phyloP scores from a whole-genome alignment of 2,329 filamentous ascomycete species.

The Albophoma yamanashiensis region DNA sequence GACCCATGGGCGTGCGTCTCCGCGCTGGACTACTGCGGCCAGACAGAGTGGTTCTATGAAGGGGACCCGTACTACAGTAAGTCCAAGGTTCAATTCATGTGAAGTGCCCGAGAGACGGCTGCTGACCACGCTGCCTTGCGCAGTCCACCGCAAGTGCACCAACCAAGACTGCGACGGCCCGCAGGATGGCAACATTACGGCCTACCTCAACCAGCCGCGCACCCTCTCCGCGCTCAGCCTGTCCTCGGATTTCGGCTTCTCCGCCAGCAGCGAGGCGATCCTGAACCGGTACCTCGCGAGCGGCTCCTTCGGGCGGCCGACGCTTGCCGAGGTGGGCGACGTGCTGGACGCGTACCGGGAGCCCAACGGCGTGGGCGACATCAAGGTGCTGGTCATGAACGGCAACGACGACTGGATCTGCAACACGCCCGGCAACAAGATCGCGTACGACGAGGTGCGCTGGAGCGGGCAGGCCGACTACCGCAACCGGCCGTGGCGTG shows the following conservation, averaged over 20 bases:
- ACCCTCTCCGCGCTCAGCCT: not conserved
- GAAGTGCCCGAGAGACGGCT: not conserved
- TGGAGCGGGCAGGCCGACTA: constrained; percentile 33
- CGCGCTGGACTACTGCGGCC: not conserved
- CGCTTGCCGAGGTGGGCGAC: not conserved
- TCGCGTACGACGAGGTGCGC: constrained; percentile 26
- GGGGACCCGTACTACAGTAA: not conserved
- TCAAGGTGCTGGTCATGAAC: constrained; percentile 1
- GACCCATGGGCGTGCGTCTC: not conserved
- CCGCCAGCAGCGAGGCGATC: not conserved
- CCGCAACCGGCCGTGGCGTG: constrained; percentile 15
- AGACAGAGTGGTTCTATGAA: not conserved
- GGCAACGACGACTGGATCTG: constrained; percentile 8
- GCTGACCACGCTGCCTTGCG: not conserved
- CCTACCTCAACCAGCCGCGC: not conserved
- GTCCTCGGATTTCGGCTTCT: not conserved
- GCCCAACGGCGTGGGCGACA: not conserved
- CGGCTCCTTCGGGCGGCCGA: not conserved
- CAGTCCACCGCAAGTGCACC: not conserved
- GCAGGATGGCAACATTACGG: not conserved
- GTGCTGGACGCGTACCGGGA: constrained; percentile 1
- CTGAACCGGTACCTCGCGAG: not conserved
- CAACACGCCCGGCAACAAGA: constrained; percentile 12
- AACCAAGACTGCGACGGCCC: not conserved
- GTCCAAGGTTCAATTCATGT: not conserved